These are phyloP conservation scores for Boletus subcaerulescens DNA, from an alignment of 768 basidiomycete species.

Conservation along the genomic window DNA sequence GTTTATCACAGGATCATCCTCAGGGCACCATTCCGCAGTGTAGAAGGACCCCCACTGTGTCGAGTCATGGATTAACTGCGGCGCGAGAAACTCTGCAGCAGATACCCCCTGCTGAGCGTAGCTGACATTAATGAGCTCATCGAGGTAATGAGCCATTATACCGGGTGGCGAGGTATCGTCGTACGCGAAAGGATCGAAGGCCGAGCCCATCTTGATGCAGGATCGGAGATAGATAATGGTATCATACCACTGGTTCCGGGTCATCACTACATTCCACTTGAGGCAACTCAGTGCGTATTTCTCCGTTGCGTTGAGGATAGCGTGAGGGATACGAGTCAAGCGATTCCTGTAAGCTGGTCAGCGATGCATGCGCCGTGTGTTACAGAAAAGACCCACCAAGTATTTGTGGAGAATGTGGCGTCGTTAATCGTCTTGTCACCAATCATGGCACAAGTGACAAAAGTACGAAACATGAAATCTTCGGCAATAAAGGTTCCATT, in stretches of 20 bases:
- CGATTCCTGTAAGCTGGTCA: slow-evolving; percentile 21
- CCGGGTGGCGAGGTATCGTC: slow-evolving; percentile 11
- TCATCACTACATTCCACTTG: slow-evolving; percentile 25
- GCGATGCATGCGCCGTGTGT: background rate
- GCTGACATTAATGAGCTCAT: slow-evolving; percentile 17
- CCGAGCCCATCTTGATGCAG: slow-evolving; percentile 25
- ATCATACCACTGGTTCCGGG: slow-evolving; percentile 21
- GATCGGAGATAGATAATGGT: slow-evolving; percentile 20
- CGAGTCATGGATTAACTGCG: slow-evolving; percentile 11
- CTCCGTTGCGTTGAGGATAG: slow-evolving; percentile 25
- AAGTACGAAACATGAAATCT: slow-evolving; percentile 36
- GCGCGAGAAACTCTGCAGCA: slow-evolving; percentile 8
- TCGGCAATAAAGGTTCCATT: slow-evolving; percentile 27
- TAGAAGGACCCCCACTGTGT: slow-evolving; percentile 11
- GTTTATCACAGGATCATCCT: slow-evolving; percentile 31
- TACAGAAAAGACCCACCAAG: slow-evolving; percentile 24
- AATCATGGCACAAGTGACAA: slow-evolving; percentile 35
- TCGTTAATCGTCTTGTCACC: slow-evolving; percentile 36
- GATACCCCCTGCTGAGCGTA: background rate
- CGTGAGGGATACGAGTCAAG: slow-evolving; percentile 20
- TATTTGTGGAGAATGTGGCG: slow-evolving; percentile 25
- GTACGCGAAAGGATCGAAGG: slow-evolving; percentile 25
- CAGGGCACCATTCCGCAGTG: slow-evolving; percentile 27
- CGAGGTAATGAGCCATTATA: slow-evolving; percentile 19
- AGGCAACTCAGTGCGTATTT: slow-evolving; percentile 16